Evolutionary conservation across 164 flowering plant species (phyloP), one percentile per base, ranked within the genome.

Genomic region (Kalanchoe fedtschenkoi): DNA sequence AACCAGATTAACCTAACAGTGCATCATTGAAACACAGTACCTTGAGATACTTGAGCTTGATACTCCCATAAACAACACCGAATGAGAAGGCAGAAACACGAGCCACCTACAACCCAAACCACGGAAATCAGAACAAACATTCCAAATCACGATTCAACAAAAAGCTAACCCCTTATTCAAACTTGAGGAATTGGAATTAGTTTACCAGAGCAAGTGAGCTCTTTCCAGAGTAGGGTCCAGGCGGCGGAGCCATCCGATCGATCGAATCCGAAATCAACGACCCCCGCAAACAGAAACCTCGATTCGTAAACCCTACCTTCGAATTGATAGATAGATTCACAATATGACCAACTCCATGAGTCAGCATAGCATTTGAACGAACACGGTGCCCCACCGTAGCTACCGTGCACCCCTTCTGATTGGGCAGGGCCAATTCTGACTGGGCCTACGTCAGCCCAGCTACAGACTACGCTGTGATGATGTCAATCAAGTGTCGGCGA

Each of bases 181-280:
- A n/a, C n/a, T n/a, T n/a, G n/a, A n/a, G n/a, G 19, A 51, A n/a
- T 14, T 17, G 13, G 32, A 21, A 42, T 1, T n/a, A n/a, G n/a
- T n/a, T 24, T 11, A 88, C 95, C 80, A 85, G 68, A 42, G 91
- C 86, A 21, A 88, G 85, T 29, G 86, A 75, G 83, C 95, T 82
- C 72, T 81, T 75, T 62, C 95, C 91, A 58, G 89, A 80, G 73
- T 88, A 88, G 24, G 83, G 87, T 37, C 83, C 83, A 41, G 85
- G 85, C 62, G 79, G 80, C 53, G 79, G 84, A 24, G 88, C 80
- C 90, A 85, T 87, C 55, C 41, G 37, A 56, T 32, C 42, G 38
- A 58, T 58, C 41, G 28, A 34, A 13, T 6, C n/a, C n/a, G n/a
- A 33, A n/a, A n/a, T n/a, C n/a, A n/a, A n/a, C n/a, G n/a, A n/a